Percentiles rank a stretch among this genome's conserved stretches.
These are phyloP conservation scores for Penicillium daleae DNA, from an alignment of 495 filamentous ascomycete species.

Conservation along the genomic window DNA sequence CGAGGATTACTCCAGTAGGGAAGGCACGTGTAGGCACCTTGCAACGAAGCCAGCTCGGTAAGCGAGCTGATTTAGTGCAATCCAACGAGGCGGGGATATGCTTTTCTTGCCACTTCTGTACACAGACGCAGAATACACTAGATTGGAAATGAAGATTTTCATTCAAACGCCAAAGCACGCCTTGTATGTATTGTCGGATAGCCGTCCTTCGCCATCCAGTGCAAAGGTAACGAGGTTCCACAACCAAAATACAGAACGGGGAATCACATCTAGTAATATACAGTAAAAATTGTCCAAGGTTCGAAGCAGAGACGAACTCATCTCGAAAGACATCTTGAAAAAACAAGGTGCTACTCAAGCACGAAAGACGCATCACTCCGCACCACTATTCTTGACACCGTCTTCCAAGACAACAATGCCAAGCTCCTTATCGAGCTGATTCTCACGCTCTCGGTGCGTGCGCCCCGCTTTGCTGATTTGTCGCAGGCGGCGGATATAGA, in stretches of 20 bases:
- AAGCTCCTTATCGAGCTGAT: conserved; percentile 48
- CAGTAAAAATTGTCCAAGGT: conserved; percentile 6
- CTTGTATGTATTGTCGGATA: conserved; percentile 5
- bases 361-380: neutral
- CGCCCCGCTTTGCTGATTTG: conserved; percentile 49
- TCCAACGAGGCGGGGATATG: too few species aligned
- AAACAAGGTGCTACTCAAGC: neutral
- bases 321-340: neutral
- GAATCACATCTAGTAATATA: conserved; percentile 25
- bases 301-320: neutral
- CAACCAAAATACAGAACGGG: conserved; percentile 11
- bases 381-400: neutral
- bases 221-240: conserved; percentile 1
- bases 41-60: too few species aligned
- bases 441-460: conserved; percentile 49
- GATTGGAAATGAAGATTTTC: neutral
- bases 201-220: conserved; percentile 3
- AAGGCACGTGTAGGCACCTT: too few species aligned
- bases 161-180: neutral
- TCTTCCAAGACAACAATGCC: conserved; percentile 38
- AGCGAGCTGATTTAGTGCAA: too few species aligned
- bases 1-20: too few species aligned
- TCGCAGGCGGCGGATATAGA: conserved; percentile 48
- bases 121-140: neutral
- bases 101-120: too few species aligned